Conservation (phyloP, 2,329 filamentous ascomycete species). For the Trichoderma guizhouense region DNA sequence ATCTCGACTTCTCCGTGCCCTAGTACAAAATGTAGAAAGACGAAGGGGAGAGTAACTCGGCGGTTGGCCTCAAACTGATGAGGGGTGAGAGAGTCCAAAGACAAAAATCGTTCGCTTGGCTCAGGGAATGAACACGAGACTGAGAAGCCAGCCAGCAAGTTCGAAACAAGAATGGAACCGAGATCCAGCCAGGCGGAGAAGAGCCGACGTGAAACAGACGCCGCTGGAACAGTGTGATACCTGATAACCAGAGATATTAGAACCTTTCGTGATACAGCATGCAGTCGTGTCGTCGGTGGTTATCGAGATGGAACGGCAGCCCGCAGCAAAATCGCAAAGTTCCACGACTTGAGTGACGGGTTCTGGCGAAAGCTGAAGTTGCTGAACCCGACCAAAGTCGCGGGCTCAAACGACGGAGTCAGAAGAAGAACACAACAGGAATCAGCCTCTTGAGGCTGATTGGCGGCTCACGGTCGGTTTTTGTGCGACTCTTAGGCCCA, state of each 20-base stretch:
- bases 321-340: constrained; percentile 40
- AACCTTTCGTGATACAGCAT: constrained; percentile 48
- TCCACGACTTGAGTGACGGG: constrained; percentile 31
- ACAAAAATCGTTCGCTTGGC: neutral
- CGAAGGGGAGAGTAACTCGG: neutral
- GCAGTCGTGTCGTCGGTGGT: constrained; percentile 45
- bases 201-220: constrained; percentile 46
- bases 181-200: constrained; percentile 17
- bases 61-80: neutral
- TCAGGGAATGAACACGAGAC: neutral
- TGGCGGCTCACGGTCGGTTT: constrained; percentile 44
- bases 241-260: constrained; percentile 43
- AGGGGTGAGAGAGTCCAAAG: neutral
- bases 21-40: neutral
- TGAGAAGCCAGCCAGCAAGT: constrained; percentile 1
- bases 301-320: constrained; percentile 44
- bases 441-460: constrained; percentile 33
- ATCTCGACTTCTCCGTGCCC: neutral
- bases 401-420: constrained; percentile 26
- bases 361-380: constrained; percentile 23
- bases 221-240: constrained; percentile 49
- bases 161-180: constrained; percentile 9
- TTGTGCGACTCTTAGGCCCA: constrained; percentile 47
- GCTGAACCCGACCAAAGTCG: constrained; percentile 18
- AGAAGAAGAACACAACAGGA: constrained; percentile 26